A percentile compares a stretch with the other conserved stretches of the same genome.
These are phyloP conservation scores for Excoecaria agallocha DNA, from an alignment of 345 rosid species.

Conservation along the genomic window DNA sequence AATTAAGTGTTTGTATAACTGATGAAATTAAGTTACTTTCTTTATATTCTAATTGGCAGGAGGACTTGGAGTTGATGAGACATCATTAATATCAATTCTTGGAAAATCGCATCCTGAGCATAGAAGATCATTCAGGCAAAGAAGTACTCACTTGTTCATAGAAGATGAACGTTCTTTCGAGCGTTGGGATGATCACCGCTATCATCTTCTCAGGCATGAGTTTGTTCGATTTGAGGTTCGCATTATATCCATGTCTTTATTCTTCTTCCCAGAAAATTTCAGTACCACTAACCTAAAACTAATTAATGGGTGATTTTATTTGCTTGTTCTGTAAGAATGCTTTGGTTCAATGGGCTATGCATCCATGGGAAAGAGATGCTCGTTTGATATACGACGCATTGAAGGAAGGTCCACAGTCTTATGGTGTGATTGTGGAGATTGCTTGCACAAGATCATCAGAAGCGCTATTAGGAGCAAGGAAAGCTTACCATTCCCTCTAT, in stretches of 20 bases:
- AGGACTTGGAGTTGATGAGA: constrained; percentile 90
- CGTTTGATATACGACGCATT: constrained; percentile 66
- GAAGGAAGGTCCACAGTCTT: constrained; percentile 43
- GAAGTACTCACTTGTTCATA: constrained; percentile 47
- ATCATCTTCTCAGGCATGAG: constrained; percentile 65
- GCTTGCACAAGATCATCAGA: constrained; percentile 80
- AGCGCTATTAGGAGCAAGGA: constrained; percentile 79
- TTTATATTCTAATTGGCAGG: neutral
- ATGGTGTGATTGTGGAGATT: constrained; percentile 60
- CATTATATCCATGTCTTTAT: neutral
- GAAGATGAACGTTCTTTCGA: constrained; percentile 78
- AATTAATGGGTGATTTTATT: neutral
- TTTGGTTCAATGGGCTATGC: constrained; percentile 63
- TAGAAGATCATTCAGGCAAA: constrained; percentile 48
- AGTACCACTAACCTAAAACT: neutral
- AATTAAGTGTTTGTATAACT: neutral
- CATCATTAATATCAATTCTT: constrained; percentile 44
- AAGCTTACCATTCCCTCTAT: constrained; percentile 87
- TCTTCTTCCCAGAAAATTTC: neutral
- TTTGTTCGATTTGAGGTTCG: constrained; percentile 77
- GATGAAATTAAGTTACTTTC: neutral
- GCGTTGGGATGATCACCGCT: constrained; percentile 54
- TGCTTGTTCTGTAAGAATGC: constrained; percentile 47
- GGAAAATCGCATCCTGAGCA: constrained; percentile 64
- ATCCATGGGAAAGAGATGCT: constrained; percentile 97